These are phyloP conservation scores for Luffa aegyptiaca DNA, from an alignment of 306 rosid genomes.

Conservation along the genomic window DNA sequence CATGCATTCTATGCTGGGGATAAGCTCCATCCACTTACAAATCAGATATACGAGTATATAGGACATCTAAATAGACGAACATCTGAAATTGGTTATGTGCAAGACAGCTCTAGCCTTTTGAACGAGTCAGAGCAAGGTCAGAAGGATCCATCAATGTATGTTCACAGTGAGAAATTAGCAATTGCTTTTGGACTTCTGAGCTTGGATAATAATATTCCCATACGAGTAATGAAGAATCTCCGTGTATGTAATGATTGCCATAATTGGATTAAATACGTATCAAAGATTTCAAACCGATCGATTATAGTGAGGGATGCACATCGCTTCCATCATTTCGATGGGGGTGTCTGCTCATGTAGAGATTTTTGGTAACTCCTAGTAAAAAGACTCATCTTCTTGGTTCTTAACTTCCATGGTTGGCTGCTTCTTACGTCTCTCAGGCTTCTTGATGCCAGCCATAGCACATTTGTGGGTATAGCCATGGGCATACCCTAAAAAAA, in stretches of 20 bases:
- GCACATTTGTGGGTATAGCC: background rate
- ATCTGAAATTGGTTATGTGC: constrained; percentile 48
- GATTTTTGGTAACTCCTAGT: constrained; percentile 57
- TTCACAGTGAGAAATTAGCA: constrained; percentile 83
- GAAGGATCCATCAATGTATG: constrained; percentile 31
- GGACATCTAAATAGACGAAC: constrained; percentile 35
- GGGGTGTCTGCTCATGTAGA: constrained; percentile 58
- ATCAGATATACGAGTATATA: constrained; percentile 48
- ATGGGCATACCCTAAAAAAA: background rate
- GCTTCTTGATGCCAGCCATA: background rate
- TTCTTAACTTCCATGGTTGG: background rate
- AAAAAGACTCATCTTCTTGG: background rate
- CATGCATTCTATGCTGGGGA: constrained; percentile 81
- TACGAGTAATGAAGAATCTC: constrained; percentile 66
- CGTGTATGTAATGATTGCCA: constrained; percentile 87
- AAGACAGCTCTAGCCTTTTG: constrained; percentile 37
- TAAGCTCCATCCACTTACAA: constrained; percentile 46
- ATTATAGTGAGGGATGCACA: constrained; percentile 69
- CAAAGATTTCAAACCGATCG: constrained; percentile 40
- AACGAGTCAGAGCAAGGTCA: constrained; percentile 47
- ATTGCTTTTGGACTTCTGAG: constrained; percentile 68
- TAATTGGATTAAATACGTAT: constrained; percentile 66
- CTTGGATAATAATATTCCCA: constrained; percentile 35
- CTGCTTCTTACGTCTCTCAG: background rate
- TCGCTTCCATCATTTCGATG: constrained; percentile 83